These are phyloP conservation scores for Camellia sinensis DNA, from an alignment of 148 eudicot genomes.

Conservation along the genomic window DNA sequence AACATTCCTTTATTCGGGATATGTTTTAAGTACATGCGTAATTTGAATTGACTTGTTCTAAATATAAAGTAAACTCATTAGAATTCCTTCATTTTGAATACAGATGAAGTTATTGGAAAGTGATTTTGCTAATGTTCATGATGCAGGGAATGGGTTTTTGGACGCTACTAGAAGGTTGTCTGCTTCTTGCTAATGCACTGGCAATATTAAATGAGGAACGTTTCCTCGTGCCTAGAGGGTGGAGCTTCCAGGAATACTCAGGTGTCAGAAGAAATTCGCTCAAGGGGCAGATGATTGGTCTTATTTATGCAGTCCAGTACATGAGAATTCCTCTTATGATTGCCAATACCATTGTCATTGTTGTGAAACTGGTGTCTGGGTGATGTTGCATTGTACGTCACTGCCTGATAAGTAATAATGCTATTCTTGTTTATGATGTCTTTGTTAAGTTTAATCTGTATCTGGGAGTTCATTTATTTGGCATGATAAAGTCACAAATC, in stretches of 20 bases:
- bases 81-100: not conserved
- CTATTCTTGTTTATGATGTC: not conserved
- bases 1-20: not conserved
- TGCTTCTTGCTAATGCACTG: slow-evolving; percentile 83
- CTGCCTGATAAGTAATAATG: not conserved
- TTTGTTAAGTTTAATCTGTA: not conserved
- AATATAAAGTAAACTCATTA: not conserved
- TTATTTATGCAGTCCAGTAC: slow-evolving; percentile 76
- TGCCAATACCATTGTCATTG: slow-evolving; percentile 58
- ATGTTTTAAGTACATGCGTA: not conserved
- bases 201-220: slow-evolving; percentile 90
- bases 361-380: slow-evolving; percentile 69
- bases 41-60: not conserved
- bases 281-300: slow-evolving; percentile 73
- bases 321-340: slow-evolving; percentile 68
- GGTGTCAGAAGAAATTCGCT: slow-evolving; percentile 51
- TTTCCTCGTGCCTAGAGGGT: slow-evolving; percentile 74
- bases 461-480: too few species aligned
- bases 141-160: slow-evolving; percentile 70
- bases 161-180: slow-evolving; percentile 75
- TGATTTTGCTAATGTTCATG: slow-evolving; percentile 1
- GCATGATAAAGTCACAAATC: too few species aligned
- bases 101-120: not conserved
- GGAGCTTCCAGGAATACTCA: slow-evolving; percentile 70
- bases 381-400: slow-evolving; percentile 28